Evolutionary conservation across 2,329 filamentous ascomycete species (phyloP).

Genomic region (Ophiognomonia clavigignenti-juglandacearum): DNA sequence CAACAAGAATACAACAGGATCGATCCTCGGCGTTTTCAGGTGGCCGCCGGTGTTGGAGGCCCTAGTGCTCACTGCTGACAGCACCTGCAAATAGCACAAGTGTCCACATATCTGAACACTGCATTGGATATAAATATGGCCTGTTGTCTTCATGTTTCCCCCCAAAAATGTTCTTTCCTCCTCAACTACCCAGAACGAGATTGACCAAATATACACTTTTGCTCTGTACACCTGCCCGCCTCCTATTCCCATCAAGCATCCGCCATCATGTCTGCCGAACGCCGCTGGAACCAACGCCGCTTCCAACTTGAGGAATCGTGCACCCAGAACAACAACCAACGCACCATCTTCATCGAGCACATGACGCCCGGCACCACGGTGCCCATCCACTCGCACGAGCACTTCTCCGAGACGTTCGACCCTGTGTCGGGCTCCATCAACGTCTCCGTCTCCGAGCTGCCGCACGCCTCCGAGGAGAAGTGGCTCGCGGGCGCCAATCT

Average conservation of each 20-base stretch:
- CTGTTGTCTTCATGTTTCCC: no score
- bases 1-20: no score
- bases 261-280: constrained; percentile 27
- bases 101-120: no score
- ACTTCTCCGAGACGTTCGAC: constrained; percentile 17
- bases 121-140: no score
- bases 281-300: constrained; percentile 15
- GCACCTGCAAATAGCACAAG: no score
- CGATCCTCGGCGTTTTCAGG: no score
- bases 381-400: constrained; percentile 16
- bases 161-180: no score
- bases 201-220: no score
- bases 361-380: constrained; percentile 18
- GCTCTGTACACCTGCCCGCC: no score
- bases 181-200: no score
- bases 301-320: constrained; percentile 17
- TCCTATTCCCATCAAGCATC: background rate
- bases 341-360: constrained; percentile 17
- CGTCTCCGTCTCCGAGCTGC: constrained; percentile 6
- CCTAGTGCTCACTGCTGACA: no score
- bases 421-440: constrained; percentile 17
- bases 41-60: no score
- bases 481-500: constrained; percentile 2
- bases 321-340: constrained; percentile 15
- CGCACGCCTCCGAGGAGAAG: constrained; percentile 6